phyloP scores from a whole-genome alignment of 257 asterid genomes.

The Primulina eburnea region DNA sequence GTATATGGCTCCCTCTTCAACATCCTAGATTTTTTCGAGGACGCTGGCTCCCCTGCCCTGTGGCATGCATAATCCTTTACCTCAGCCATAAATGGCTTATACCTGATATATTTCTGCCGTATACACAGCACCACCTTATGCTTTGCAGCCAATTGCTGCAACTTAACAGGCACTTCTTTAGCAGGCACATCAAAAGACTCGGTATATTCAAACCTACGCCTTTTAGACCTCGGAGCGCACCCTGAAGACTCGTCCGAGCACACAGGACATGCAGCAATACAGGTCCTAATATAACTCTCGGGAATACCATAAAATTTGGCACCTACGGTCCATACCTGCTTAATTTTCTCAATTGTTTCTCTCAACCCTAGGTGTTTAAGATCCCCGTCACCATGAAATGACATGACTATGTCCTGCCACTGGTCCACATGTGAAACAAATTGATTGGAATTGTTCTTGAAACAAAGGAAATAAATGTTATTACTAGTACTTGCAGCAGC shows the following conservation, averaged over 20 bases:
- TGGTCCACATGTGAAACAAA: conserved; percentile 83
- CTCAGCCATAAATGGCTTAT: conserved; percentile 98
- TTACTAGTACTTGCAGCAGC: conserved; percentile 26
- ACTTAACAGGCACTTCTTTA: conserved; percentile 77
- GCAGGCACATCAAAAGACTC: conserved; percentile 91
- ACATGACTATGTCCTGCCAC: conserved; percentile 95
- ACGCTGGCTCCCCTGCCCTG: conserved; percentile 92
- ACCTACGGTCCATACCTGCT: conserved; percentile 98
- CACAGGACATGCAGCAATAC: conserved; percentile 73
- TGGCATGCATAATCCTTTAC: conserved; percentile 98
- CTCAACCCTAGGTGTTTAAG: conserved; percentile 78
- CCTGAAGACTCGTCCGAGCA: conserved; percentile 82
- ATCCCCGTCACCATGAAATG: conserved; percentile 68
- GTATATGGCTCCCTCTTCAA: conserved; percentile 84
- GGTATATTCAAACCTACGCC: conserved; percentile 90
- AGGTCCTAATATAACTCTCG: conserved; percentile 84
- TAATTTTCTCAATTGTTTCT: conserved; percentile 80
- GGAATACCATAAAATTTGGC: conserved; percentile 96
- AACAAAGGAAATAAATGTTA: conserved; percentile 65
- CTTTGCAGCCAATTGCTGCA: conserved; percentile 85
- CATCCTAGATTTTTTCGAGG: conserved; percentile 64
- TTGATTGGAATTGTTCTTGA: conserved; percentile 82
- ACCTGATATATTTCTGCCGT: conserved; percentile 87
- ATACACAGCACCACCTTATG: conserved; percentile 93
- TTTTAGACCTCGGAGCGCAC: conserved; percentile 76